Evolutionary conservation across 2,329 filamentous ascomycete species (phyloP).

Genomic region (Colletotrichum sp.): DNA sequence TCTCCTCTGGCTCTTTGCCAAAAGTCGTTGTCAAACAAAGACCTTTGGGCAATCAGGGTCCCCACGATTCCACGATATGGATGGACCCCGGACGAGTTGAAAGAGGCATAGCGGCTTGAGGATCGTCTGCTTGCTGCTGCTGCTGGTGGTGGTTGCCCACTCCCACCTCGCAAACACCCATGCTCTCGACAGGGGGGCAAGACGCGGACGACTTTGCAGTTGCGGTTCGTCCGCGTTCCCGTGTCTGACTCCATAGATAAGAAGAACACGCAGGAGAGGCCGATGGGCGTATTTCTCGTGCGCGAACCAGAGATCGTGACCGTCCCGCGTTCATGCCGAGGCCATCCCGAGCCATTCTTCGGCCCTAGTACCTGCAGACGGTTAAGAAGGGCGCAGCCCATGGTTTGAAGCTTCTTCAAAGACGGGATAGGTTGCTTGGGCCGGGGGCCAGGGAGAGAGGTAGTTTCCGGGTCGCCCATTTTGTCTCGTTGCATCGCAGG

Average conservation of each 20-base stretch:
- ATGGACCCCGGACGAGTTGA: constrained; percentile 3
- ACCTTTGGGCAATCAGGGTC: constrained; percentile 5
- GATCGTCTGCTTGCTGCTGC: background rate
- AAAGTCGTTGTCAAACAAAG: background rate
- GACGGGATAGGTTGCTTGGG: background rate
- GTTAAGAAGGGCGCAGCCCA: background rate
- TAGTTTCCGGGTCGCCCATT: background rate
- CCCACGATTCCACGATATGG: constrained; percentile 8
- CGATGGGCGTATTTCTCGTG: background rate
- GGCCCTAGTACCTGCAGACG: constrained; percentile 3
- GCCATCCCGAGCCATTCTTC: background rate
- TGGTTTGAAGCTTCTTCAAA: background rate
- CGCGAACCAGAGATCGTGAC: constrained; percentile 5
- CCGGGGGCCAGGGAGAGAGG: background rate
- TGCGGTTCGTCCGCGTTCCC: constrained; percentile 12
- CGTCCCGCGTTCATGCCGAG: background rate
- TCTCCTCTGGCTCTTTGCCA: background rate
- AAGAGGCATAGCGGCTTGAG: constrained; percentile 8
- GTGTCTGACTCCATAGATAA: constrained; percentile 16
- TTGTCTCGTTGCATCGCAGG: background rate
- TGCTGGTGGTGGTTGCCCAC: background rate
- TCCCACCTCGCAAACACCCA: background rate
- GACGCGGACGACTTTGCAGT: background rate
- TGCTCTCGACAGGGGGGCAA: background rate
- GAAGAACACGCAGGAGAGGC: background rate